Base-by-base conservation (phyloP, 78 protist species). In the Dictyostelium firmibasis region DNA sequence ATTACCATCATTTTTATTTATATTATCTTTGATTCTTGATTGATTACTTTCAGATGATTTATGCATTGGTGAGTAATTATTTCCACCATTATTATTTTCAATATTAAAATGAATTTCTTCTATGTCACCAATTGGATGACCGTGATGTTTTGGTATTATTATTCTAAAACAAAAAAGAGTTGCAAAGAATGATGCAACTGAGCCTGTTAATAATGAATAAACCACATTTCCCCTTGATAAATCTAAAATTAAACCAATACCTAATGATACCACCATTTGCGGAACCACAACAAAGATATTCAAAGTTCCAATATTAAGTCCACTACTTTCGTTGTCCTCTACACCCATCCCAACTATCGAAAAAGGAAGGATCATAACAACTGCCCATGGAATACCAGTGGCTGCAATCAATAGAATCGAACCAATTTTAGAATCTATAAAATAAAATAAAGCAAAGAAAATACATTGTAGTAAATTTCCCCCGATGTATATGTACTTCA, bases 201-300 rank as follows among this genome's bases (percentile, higher is more conserved):
- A 57, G 36, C 94, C 94, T 2, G 87, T 81, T 50, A 89, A 20
- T 8, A 89, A 43, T 3, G 94, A 89, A n/a, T 33, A 81, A 3
- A 69, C 86, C n/a, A 89, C 83, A n/a, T 89, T 76, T 10, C 81
- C 86, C 1, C 44, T 13, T 23, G 86, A 93, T 20, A 82, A 33
- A 8, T 27, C 14, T 16, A 84, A 72, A 5, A 93, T 25, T 64
- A 93, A 93, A 53, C 96, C 74, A 14, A 93, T 86, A 23, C 84
- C 64, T 31, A 93, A 18, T 25, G 96, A 75, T 33, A 93, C 96
- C 8, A 93, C 18, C 38, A 93, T 74, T 84, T 94, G 97, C 1
- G 97, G 97, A 1, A 94, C 64, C 2, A 94, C 97, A 1, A 94
- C 81, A 31, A 94, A 94, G 72, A 94, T 87, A 70, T 94, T 94